phyloP scores from a whole-genome alignment of 2,329 filamentous ascomycete genomes.

The Colletotrichum eremochloae region DNA sequence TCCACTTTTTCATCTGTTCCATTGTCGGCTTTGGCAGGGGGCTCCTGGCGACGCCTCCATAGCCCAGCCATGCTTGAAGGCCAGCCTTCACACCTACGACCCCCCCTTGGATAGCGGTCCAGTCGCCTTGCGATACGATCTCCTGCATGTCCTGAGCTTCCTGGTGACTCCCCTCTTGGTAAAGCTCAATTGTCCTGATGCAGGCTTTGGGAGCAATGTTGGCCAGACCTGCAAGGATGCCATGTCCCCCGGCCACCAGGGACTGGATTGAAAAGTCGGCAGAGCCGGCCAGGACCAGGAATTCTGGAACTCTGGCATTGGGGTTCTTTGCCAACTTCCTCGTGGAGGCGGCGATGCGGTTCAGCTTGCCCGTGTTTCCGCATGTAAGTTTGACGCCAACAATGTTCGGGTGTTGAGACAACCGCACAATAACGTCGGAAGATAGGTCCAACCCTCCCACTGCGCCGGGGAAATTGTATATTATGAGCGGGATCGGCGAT shows the following conservation, averaged over 20 bases:
- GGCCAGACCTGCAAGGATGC: constrained; percentile 78
- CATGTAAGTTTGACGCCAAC: constrained; percentile 78
- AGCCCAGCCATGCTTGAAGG: constrained; percentile 75
- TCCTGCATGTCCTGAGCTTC: constrained; percentile 68
- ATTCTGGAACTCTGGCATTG: constrained; percentile 59
- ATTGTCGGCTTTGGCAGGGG: constrained; percentile 65
- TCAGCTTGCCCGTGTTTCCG: constrained; percentile 79
- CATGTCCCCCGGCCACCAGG: constrained; percentile 76
- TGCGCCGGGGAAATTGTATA: constrained; percentile 79
- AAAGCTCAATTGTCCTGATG: constrained; percentile 72
- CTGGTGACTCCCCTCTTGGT: constrained; percentile 65
- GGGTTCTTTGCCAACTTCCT: constrained; percentile 56
- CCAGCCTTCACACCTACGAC: constrained; percentile 80
- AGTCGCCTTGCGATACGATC: constrained; percentile 76
- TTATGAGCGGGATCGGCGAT: constrained; percentile 74
- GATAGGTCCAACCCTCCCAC: constrained; percentile 74
- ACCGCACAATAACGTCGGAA: constrained; percentile 71
- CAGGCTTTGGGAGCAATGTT: constrained; percentile 79
- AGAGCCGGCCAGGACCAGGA: constrained; percentile 79
- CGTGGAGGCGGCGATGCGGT: constrained; percentile 71
- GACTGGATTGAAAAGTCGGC: constrained; percentile 81
- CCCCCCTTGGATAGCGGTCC: constrained; percentile 78
- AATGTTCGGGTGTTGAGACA: constrained; percentile 74
- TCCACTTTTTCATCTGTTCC: constrained; percentile 65
- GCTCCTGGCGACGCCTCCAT: constrained; percentile 67